These are phyloP conservation scores for Pichia nanzhaoensis DNA, from an alignment of 805 yeast genomes.

Conservation along the genomic window DNA sequence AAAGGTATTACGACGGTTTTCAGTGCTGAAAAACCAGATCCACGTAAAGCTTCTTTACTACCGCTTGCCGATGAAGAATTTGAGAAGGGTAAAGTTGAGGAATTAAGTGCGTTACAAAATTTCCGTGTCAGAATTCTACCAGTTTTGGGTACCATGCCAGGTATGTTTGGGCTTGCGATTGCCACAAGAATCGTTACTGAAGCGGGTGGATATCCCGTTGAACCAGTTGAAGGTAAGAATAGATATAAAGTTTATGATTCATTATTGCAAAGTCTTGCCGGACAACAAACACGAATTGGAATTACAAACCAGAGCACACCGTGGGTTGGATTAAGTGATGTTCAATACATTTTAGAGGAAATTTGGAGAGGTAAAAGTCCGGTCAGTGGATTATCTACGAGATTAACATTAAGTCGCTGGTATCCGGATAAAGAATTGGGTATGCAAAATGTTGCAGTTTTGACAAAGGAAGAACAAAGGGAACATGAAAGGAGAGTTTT, in stretches of 20 bases:
- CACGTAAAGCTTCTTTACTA: constrained; percentile 79
- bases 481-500: constrained; percentile 72
- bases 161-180: constrained; percentile 85
- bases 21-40: constrained; percentile 95
- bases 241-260: constrained; percentile 81
- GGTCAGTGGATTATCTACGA: constrained; percentile 72
- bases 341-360: constrained; percentile 82
- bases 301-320: constrained; percentile 70
- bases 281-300: constrained; percentile 78
- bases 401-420: constrained; percentile 82
- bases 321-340: constrained; percentile 54
- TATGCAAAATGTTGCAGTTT: constrained; percentile 72
- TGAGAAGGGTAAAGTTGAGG: constrained; percentile 76
- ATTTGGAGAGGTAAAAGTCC: constrained; percentile 90
- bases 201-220: constrained; percentile 83
- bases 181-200: constrained; percentile 77
- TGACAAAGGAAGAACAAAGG: constrained; percentile 85
- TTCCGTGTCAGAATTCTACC: constrained; percentile 94
- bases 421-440: constrained; percentile 57
- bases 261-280: constrained; percentile 74
- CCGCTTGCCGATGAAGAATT: constrained; percentile 81
- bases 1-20: constrained; percentile 81
- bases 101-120: constrained; percentile 77
- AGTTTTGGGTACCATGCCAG: constrained; percentile 95
- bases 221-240: constrained; percentile 86